A percentile compares a stretch with the other conserved stretches of the same genome.
phyloP scores from a whole-genome alignment of 2,329 filamentous ascomycete species.

The Coleophoma eucalyptorum region DNA sequence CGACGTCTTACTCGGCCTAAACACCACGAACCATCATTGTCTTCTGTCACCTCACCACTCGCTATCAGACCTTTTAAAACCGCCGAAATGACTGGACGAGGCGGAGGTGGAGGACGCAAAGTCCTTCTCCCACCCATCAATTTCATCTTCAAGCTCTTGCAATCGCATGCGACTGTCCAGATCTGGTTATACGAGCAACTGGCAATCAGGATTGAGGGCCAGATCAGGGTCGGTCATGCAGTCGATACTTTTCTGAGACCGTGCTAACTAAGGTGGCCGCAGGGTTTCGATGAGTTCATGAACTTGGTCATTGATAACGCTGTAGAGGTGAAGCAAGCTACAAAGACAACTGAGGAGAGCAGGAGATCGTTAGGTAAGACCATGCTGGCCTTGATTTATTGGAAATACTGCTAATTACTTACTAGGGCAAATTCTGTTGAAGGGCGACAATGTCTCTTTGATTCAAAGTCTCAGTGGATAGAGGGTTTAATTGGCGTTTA shows the following conservation, averaged over 20 bases:
- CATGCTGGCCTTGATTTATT: slow-evolving; percentile 18
- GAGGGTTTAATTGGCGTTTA: slow-evolving; percentile 19
- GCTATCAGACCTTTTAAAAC: not conserved
- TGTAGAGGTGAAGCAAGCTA: slow-evolving; percentile 82
- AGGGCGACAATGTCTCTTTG: slow-evolving; percentile 64
- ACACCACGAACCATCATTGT: not conserved
- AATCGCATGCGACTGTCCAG: slow-evolving; percentile 70
- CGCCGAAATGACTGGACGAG: slow-evolving; percentile 28
- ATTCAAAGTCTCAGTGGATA: slow-evolving; percentile 43
- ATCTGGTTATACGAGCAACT: slow-evolving; percentile 98
- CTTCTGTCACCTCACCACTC: not conserved
- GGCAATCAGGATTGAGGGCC: slow-evolving; percentile 89
- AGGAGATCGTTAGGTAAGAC: slow-evolving; percentile 73
- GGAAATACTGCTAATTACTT: slow-evolving; percentile 14
- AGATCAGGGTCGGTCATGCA: slow-evolving; percentile 70
- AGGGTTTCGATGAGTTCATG: slow-evolving; percentile 99
- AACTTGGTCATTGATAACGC: slow-evolving; percentile 96
- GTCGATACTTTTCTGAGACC: not conserved
- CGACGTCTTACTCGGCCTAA: not conserved
- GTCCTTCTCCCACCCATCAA: slow-evolving; percentile 76
- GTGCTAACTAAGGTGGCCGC: slow-evolving; percentile 2
- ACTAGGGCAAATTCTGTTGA: slow-evolving; percentile 60
- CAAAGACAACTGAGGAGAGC: slow-evolving; percentile 76
- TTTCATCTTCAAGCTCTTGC: slow-evolving; percentile 92
- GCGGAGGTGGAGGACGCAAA: slow-evolving; percentile 46